phyloP scores from a whole-genome alignment of 2,329 filamentous ascomycete species.

The Talaromyces sp. region DNA sequence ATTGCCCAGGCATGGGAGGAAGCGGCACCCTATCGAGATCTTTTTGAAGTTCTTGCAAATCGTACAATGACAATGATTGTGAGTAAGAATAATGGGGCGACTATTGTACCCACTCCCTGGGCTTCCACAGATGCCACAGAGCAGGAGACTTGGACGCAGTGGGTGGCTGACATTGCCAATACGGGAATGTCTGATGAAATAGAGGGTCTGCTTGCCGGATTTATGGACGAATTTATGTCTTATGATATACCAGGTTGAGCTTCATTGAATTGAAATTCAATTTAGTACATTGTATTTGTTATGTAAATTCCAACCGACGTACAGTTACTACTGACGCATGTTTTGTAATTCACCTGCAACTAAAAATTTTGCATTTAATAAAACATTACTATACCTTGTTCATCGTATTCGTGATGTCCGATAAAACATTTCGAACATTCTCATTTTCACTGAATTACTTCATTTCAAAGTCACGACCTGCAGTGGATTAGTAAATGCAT shows the following conservation, averaged over 20 bases:
- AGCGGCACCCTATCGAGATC: constrained; percentile 28
- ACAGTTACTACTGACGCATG: too few relatives aligned
- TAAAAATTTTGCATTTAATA: background rate
- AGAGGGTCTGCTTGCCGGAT: background rate
- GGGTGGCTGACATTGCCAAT: background rate
- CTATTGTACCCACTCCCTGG: background rate
- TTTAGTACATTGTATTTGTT: background rate
- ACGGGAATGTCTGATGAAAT: background rate
- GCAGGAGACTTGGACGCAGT: background rate
- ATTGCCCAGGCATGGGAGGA: constrained; percentile 26
- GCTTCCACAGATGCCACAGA: background rate
- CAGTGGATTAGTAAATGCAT: background rate
- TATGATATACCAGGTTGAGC: background rate
- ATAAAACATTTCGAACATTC: background rate
- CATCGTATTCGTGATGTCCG: background rate
- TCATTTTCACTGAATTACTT: background rate
- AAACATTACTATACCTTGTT: background rate
- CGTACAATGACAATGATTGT: constrained; percentile 4
- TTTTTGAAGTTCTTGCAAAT: constrained; percentile 23
- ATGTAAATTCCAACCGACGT: too few relatives aligned
- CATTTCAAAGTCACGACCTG: background rate
- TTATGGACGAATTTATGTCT: background rate
- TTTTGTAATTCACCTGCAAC: too few relatives aligned
- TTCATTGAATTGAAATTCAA: background rate
- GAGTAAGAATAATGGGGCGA: background rate